Conservation (phyloP, 2,329 filamentous ascomycete species). For the Mycosphaerelloides madeirae region DNA sequence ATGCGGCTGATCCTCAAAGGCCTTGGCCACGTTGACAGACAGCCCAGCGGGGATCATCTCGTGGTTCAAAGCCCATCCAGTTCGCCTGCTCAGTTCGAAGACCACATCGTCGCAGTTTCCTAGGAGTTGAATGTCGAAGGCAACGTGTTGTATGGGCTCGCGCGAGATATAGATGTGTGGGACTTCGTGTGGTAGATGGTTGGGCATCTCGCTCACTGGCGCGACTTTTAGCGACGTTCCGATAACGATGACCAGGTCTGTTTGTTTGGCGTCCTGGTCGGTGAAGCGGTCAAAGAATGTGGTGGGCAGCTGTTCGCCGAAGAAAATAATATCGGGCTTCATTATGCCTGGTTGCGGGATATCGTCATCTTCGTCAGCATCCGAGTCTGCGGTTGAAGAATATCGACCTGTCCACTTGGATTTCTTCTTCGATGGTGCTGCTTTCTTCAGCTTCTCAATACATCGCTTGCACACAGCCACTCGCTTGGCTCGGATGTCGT, state of each 20-base stretch:
- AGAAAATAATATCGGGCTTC: slow-evolving; percentile 98
- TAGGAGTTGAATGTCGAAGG: slow-evolving; percentile 94
- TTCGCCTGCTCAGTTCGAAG: slow-evolving; percentile 73
- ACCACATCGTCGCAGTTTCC: slow-evolving; percentile 92
- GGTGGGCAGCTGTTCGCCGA: slow-evolving; percentile 82
- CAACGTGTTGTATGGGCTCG: slow-evolving; percentile 75
- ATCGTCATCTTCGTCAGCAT: slow-evolving; percentile 58
- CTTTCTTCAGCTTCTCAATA: slow-evolving; percentile 50
- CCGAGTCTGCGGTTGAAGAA: slow-evolving; percentile 48
- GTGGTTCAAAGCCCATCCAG: slow-evolving; percentile 70
- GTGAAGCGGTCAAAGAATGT: slow-evolving; percentile 76
- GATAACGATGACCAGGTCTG: slow-evolving; percentile 91
- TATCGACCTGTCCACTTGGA: slow-evolving; percentile 44
- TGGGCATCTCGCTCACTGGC: slow-evolving; percentile 77
- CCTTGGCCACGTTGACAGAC: slow-evolving; percentile 10
- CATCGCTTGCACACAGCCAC: slow-evolving; percentile 78
- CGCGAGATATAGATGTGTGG: slow-evolving; percentile 35
- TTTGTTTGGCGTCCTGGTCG: slow-evolving; percentile 71
- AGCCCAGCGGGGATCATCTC: slow-evolving; percentile 66
- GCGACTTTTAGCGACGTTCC: slow-evolving; percentile 94
- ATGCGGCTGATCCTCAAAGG: too few relatives aligned
- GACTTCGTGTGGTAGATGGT: slow-evolving; percentile 28
- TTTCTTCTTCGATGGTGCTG: slow-evolving; percentile 27
- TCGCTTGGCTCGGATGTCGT: slow-evolving; percentile 67
- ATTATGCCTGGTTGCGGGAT: slow-evolving; percentile 72